phyloP scores from a whole-genome alignment of 208 protist species.

The Entamoeba invadens region DNA sequence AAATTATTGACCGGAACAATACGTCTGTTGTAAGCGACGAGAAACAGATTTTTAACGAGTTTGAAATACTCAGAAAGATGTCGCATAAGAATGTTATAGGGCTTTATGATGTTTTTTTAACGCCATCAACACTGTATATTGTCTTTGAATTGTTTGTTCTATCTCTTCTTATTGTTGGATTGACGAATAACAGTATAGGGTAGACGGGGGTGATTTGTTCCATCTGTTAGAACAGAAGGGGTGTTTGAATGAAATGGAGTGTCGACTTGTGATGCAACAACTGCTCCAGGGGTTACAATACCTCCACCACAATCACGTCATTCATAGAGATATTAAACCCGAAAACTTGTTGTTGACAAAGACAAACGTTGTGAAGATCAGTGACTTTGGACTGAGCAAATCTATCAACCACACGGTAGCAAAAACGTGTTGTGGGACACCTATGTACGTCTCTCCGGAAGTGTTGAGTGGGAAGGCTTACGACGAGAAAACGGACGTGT shows the following conservation, averaged over 20 bases:
- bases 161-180: no score
- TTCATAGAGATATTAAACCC: no score
- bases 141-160: neutral
- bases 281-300: neutral
- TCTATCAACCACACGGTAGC: neutral
- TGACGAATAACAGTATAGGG: neutral
- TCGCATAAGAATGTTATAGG: neutral
- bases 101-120: neutral
- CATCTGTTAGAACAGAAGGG: neutral
- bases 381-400: neutral
- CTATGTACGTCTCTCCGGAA: constrained; percentile 41
- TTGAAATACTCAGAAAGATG: neutral
- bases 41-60: neutral
- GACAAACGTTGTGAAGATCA: neutral
- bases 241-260: neutral
- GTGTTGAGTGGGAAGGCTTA: neutral
- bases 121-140: neutral
- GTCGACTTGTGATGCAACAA: neutral
- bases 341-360: neutral
- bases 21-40: neutral
- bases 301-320: neutral
- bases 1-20: neutral
- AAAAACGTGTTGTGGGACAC: constrained; percentile 19
- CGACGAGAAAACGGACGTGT: constrained; percentile 37
- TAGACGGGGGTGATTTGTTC: neutral